Evolutionary conservation across 495 filamentous ascomycete species (phyloP).

Genomic region (Apiosordaria backusii): DNA sequence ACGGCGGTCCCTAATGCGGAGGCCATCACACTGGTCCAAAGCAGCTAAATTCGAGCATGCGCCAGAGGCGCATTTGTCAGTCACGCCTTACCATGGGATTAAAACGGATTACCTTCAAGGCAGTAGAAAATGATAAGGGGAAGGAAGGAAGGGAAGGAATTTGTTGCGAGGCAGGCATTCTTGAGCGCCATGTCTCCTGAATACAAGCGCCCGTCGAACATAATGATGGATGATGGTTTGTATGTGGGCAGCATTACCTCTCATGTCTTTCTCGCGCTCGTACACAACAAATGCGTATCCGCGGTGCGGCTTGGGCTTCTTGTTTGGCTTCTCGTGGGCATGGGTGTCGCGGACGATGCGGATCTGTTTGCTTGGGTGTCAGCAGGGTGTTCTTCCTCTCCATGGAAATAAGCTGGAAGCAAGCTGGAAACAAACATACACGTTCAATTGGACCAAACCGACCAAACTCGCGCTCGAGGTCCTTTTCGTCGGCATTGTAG

Average conservation of each 20-base stretch:
- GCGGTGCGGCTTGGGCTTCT: conserved; percentile 76
- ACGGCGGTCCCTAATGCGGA: conserved; percentile 85
- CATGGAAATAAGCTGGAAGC: too few relatives aligned
- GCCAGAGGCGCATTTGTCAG: conserved; percentile 54
- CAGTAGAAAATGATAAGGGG: conserved; percentile 20
- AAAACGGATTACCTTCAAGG: conserved; percentile 34
- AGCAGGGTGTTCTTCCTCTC: conserved; percentile 9
- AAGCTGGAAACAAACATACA: conserved; percentile 47
- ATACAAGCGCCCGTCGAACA: conserved; percentile 15
- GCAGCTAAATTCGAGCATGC: conserved; percentile 54
- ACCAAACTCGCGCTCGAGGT: conserved; percentile 91
- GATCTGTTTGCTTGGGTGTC: conserved; percentile 56
- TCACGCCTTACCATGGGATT: conserved; percentile 50
- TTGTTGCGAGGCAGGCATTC: conserved; percentile 41
- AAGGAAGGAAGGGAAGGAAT: conserved; percentile 15
- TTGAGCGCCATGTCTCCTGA: conserved; percentile 52
- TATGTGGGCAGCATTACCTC: conserved; percentile 65
- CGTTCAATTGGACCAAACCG: conserved; percentile 93
- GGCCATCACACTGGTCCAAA: conserved; percentile 67
- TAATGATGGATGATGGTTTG: conserved; percentile 36
- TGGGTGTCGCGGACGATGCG: conserved; percentile 72
- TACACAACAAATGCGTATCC: conserved; percentile 98
- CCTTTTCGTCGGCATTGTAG: conserved; percentile 82
- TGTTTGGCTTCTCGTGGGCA: conserved; percentile 65
- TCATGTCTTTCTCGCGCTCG: conserved; percentile 98